phyloP scores from a whole-genome alignment of 2,329 filamentous ascomycete genomes.

The Colletotrichum sp. region DNA sequence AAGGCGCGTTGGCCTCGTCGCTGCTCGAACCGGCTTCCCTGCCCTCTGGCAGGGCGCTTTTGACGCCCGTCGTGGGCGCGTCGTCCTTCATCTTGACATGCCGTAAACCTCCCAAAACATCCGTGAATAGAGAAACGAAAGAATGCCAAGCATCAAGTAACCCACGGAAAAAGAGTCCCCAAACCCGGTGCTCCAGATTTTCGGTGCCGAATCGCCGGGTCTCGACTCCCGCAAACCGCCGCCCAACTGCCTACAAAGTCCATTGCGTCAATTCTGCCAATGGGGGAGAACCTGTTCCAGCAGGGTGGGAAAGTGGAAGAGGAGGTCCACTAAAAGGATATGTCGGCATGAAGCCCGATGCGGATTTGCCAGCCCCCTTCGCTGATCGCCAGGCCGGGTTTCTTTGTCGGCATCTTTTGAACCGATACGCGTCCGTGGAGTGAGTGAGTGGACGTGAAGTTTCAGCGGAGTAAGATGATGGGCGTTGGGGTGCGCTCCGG shows the following conservation, averaged over 20 bases:
- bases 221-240: not conserved
- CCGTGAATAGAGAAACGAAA: not conserved
- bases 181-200: not conserved
- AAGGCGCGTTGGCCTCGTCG: not conserved
- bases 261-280: constrained; percentile 3
- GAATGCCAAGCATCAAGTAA: not conserved
- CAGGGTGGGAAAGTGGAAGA: not conserved
- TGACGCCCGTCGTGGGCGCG: not conserved
- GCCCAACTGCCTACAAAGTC: not conserved
- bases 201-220: constrained; percentile 13
- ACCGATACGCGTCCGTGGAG: constrained; percentile 8
- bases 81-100: constrained; percentile 7
- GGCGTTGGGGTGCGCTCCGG: not conserved
- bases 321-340: constrained; percentile 4
- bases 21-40: not conserved
- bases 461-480: not conserved
- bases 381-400: not conserved
- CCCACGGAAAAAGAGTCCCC: not conserved
- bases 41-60: not conserved
- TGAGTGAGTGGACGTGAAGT: not conserved
- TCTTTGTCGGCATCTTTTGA: constrained; percentile 19
- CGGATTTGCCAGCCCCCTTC: not conserved
- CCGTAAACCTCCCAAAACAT: not conserved
- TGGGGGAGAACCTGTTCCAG: not conserved
- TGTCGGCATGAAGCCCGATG: not conserved